Percentiles rank a stretch among this genome's conserved stretches.
Conservation (phyloP, 768 basidiomycete genomes). For the Leucosporidium creatinivorum region DNA sequence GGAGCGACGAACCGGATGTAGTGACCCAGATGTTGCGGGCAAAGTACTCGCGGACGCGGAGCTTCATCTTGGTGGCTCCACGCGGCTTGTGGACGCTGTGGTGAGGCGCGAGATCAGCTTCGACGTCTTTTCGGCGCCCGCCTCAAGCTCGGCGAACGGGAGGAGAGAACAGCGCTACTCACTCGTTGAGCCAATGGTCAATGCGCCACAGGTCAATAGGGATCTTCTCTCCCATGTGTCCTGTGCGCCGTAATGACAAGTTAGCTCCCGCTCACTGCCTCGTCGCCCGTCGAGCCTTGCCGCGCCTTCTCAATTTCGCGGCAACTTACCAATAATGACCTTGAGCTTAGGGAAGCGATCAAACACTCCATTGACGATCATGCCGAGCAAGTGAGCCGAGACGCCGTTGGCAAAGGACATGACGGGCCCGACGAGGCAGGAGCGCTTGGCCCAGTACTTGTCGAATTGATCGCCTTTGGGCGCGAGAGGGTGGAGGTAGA, state of each 20-base stretch:
- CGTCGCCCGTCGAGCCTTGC: too few relatives aligned
- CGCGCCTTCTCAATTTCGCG: too few relatives aligned
- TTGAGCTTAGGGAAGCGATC: conserved; percentile 24
- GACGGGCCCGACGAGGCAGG: conserved; percentile 20
- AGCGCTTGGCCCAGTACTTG: conserved; percentile 19
- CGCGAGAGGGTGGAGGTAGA: conserved; percentile 26
- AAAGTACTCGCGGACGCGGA: conserved; percentile 16
- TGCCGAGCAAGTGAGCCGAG: conserved; percentile 18
- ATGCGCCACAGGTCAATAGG: too few relatives aligned
- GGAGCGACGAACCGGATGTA: conserved; percentile 11
- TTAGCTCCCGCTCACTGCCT: too few relatives aligned
- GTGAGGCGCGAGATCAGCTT: not conserved
- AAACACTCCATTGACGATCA: conserved; percentile 26
- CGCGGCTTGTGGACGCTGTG: conserved; percentile 22
- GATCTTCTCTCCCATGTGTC: too few relatives aligned
- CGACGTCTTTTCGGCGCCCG: too few relatives aligned
- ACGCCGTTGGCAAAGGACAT: conserved; percentile 25
- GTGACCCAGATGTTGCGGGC: conserved; percentile 18
- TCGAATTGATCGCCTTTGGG: conserved; percentile 24
- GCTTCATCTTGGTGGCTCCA: conserved; percentile 17
- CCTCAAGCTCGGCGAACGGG: too few relatives aligned
- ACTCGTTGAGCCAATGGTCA: too few relatives aligned
- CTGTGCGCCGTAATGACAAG: too few relatives aligned
- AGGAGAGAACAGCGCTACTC: too few relatives aligned
- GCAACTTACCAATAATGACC: conserved; percentile 3